Evolutionary conservation across 2,329 filamentous ascomycete species (phyloP).

Genomic region (Plectosphaerella sp.): DNA sequence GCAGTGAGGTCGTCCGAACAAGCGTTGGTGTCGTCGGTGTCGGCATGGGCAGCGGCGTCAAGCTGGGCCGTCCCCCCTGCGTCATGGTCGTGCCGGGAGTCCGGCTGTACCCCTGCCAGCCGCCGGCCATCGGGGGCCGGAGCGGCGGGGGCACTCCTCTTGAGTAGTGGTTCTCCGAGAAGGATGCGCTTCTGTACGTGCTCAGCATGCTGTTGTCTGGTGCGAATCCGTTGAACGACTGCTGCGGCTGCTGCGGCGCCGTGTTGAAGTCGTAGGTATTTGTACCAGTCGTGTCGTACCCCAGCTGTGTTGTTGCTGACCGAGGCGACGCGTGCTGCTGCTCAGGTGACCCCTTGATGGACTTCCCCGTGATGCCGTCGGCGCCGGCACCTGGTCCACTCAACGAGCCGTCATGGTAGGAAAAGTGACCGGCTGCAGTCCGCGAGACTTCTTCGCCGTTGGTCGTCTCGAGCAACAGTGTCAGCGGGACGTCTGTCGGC

Average conservation of each 20-base stretch:
- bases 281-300: conserved; percentile 37
- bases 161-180: conserved; percentile 40
- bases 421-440: conserved; percentile 40
- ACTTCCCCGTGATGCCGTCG: conserved; percentile 35
- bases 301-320: conserved; percentile 20
- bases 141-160: conserved; percentile 27
- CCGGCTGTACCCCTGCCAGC: conserved; percentile 37
- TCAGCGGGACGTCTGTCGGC: conserved; percentile 48
- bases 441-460: conserved; percentile 49
- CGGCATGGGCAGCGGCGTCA: conserved; percentile 46
- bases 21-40: conserved; percentile 42
- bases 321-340: conserved; percentile 30
- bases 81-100: conserved; percentile 27
- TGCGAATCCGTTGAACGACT: conserved; percentile 30
- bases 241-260: conserved; percentile 32
- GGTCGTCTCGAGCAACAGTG: conserved; percentile 47
- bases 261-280: conserved; percentile 54
- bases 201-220: conserved; percentile 50
- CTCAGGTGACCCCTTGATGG: conserved; percentile 34
- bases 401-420: conserved; percentile 31
- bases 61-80: conserved; percentile 28
- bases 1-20: conserved; percentile 52
- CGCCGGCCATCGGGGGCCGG: conserved; percentile 30
- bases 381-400: conserved; percentile 26
- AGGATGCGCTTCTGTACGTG: conserved; percentile 48